These are phyloP conservation scores for Populus alba DNA, from an alignment of 345 rosid species.

Conservation along the genomic window DNA sequence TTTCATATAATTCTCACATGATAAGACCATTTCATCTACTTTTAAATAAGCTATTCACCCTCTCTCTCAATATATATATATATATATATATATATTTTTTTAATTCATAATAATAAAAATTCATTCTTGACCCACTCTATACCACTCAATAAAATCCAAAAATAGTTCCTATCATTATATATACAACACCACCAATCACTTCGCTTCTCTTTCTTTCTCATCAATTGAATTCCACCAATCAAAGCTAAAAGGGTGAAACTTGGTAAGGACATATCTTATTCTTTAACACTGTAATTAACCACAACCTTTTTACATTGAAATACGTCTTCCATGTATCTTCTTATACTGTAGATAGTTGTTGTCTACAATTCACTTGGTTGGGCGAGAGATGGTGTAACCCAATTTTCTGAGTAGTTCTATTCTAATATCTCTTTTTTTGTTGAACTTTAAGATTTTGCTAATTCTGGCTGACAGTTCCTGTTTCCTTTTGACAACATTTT, in stretches of 20 bases:
- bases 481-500: background rate
- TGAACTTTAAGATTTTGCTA: background rate
- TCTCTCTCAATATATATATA: too few species aligned
- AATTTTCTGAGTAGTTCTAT: conserved; percentile 62
- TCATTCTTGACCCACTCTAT: too few species aligned
- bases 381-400: conserved; percentile 78
- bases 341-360: conserved; percentile 53
- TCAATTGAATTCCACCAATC: too few species aligned
- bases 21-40: too few species aligned
- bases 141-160: too few species aligned
- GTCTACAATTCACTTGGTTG: conserved; percentile 94
- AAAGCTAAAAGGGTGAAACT: conserved; percentile 51
- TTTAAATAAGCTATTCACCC: too few species aligned
- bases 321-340: conserved; percentile 14
- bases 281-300: background rate
- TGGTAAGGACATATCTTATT: conserved; percentile 47
- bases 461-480: background rate
- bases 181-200: too few species aligned
- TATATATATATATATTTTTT: too few species aligned
- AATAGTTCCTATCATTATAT: too few species aligned
- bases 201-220: too few species aligned
- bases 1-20: too few species aligned
- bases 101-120: too few species aligned
- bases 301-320: conserved; percentile 15
- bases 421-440: background rate